Evolutionary conservation across 2,329 filamentous ascomycete species (phyloP).

Genomic region (Clarireedia paspali): DNA sequence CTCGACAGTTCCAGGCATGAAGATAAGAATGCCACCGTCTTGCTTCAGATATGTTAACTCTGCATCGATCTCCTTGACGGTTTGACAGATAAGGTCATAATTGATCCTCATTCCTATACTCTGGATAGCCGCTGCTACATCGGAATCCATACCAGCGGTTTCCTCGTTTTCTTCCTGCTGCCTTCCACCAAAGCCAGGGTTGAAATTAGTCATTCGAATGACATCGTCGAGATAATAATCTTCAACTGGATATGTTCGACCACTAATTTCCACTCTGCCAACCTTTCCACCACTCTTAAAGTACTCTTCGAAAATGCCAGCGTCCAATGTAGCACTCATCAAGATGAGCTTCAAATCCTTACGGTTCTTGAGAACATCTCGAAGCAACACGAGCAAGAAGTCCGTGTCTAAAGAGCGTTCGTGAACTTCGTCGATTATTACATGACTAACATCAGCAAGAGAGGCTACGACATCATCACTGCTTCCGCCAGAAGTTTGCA

Average conservation of each 20-base stretch:
- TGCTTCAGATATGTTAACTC: constrained; percentile 58
- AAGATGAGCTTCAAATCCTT: constrained; percentile 82
- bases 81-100: constrained; percentile 76
- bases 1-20: constrained; percentile 85
- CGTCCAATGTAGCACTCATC: constrained; percentile 95
- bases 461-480: constrained; percentile 74
- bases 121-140: constrained; percentile 63
- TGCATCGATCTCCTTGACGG: constrained; percentile 72
- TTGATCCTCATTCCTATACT: constrained; percentile 79
- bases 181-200: constrained; percentile 33
- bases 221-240: constrained; percentile 90
- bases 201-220: constrained; percentile 69
- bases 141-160: constrained; percentile 41
- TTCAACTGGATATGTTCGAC: constrained; percentile 81
- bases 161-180: constrained; percentile 36
- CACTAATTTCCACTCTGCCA: constrained; percentile 77
- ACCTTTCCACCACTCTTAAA: constrained; percentile 67
- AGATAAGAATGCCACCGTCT: constrained; percentile 87
- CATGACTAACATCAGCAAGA: constrained; percentile 83
- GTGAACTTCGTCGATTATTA: constrained; percentile 95
- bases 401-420: constrained; percentile 93
- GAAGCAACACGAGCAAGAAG: constrained; percentile 80
- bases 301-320: constrained; percentile 75
- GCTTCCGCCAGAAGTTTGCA: constrained; percentile 82
- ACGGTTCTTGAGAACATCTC: constrained; percentile 67